Evolutionary conservation across 148 eudicot genomes (phyloP).

Genomic region (Rheum nobile): DNA sequence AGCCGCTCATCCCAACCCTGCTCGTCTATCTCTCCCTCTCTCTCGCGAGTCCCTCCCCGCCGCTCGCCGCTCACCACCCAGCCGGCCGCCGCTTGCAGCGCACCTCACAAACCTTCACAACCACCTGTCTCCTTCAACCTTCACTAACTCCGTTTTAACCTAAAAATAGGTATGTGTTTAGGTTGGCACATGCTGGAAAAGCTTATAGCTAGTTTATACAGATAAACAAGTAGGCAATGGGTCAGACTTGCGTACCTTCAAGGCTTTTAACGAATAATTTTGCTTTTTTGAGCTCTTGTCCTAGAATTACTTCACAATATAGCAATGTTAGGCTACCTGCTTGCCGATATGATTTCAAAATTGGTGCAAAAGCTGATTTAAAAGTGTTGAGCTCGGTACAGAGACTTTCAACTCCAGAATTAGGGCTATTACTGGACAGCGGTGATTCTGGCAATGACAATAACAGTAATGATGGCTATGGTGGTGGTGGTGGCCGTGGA

Average conservation of each 20-base stretch:
- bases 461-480: constrained; percentile 10
- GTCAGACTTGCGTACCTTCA: background rate
- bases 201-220: background rate
- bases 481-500: constrained; percentile 12
- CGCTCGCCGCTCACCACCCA: background rate
- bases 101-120: background rate
- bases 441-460: constrained; percentile 10
- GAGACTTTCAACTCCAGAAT: background rate
- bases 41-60: background rate
- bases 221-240: constrained; percentile 6
- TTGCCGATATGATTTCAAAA: background rate
- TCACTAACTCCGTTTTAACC: background rate
- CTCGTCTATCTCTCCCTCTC: background rate
- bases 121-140: background rate
- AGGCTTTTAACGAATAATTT: background rate
- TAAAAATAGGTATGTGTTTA: background rate
- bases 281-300: constrained; percentile 1
- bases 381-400: background rate
- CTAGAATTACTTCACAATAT: background rate
- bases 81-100: too few relatives aligned
- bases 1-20: background rate
- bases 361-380: constrained; percentile 5
- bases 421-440: background rate
- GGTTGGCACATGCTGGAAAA: background rate
- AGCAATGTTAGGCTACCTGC: background rate